Conservation (phyloP, 345 rosid genomes). For the Salix suchowensis region DNA sequence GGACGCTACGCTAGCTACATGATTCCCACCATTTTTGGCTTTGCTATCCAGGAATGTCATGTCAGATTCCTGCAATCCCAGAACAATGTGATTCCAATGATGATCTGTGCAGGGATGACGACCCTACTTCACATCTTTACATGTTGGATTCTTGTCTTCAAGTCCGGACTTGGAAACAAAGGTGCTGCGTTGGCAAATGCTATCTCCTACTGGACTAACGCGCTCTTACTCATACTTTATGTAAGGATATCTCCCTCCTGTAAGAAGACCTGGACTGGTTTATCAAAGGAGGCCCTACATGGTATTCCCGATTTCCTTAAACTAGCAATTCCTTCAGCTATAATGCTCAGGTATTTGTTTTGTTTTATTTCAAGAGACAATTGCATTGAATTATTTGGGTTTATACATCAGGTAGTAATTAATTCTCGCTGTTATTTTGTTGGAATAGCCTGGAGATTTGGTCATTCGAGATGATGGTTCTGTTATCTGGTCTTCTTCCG, state of each 20-base stretch:
- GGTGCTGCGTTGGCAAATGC: slow-evolving; percentile 52
- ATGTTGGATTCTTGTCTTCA: slow-evolving; percentile 47
- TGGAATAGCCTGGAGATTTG: slow-evolving; percentile 39
- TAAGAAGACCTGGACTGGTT: slow-evolving; percentile 34
- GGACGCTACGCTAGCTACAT: slow-evolving; percentile 41
- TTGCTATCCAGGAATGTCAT: slow-evolving; percentile 34
- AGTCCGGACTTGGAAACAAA: slow-evolving; percentile 36
- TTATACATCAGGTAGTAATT: not conserved
- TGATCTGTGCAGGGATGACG: slow-evolving; percentile 41
- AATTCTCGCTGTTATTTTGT: not conserved
- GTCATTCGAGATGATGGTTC: slow-evolving; percentile 39
- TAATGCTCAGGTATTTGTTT: slow-evolving; percentile 37
- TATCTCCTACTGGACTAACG: slow-evolving; percentile 39
- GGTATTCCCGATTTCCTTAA: slow-evolving; percentile 22
- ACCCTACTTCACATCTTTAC: slow-evolving; percentile 31
- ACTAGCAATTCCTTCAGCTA: slow-evolving; percentile 42
- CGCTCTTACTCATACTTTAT: slow-evolving; percentile 22
- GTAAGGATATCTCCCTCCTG: slow-evolving; percentile 32
- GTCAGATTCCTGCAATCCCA: slow-evolving; percentile 49
- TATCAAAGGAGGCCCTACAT: slow-evolving; percentile 27
- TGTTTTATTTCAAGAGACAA: not conserved
- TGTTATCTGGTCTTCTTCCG: slow-evolving; percentile 44
- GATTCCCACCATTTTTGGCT: slow-evolving; percentile 43
- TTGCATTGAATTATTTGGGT: not conserved
- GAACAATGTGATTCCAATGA: slow-evolving; percentile 45